A percentile compares a stretch with the other conserved stretches of the same genome.
Conservation (phyloP, 306 rosid genomes). For the Heteromeles arbutifolia region DNA sequence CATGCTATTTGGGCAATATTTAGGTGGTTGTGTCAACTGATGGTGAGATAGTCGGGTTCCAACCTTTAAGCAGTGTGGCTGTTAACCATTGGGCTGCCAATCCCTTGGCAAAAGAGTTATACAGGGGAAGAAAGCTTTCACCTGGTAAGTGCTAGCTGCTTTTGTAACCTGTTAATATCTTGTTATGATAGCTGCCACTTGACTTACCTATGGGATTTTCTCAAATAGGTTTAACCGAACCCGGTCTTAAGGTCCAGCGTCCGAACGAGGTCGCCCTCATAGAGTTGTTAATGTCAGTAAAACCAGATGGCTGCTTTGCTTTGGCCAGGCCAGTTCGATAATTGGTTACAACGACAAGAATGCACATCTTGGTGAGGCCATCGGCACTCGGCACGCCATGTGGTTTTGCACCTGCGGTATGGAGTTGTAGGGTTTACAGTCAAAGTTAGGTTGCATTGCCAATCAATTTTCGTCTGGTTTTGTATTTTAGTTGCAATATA, state of each 20-base stretch:
- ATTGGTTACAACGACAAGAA: background rate
- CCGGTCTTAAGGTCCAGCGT: constrained; percentile 51
- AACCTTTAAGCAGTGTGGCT: constrained; percentile 83
- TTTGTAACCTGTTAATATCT: background rate
- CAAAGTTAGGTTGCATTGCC: background rate
- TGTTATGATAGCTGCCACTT: constrained; percentile 4
- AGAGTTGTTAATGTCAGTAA: constrained; percentile 77
- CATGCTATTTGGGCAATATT: constrained; percentile 12
- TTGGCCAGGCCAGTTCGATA: constrained; percentile 56
- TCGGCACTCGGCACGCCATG: background rate
- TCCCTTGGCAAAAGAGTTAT: constrained; percentile 80
- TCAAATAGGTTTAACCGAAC: constrained; percentile 62
- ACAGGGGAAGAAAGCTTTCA: constrained; percentile 68
- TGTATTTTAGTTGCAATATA: too few relatives aligned
- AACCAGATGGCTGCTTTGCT: constrained; percentile 65
- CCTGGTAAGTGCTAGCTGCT: constrained; percentile 49
- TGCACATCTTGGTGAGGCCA: background rate
- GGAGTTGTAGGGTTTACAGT: too few relatives aligned
- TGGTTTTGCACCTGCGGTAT: background rate
- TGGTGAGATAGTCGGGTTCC: constrained; percentile 74
- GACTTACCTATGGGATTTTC: constrained; percentile 14
- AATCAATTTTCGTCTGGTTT: too few relatives aligned
- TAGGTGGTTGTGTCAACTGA: constrained; percentile 73
- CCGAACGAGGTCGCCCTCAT: constrained; percentile 49
- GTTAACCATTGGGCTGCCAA: constrained; percentile 81